phyloP scores from a whole-genome alignment of 306 rosid species.

The Argentina anserina region DNA sequence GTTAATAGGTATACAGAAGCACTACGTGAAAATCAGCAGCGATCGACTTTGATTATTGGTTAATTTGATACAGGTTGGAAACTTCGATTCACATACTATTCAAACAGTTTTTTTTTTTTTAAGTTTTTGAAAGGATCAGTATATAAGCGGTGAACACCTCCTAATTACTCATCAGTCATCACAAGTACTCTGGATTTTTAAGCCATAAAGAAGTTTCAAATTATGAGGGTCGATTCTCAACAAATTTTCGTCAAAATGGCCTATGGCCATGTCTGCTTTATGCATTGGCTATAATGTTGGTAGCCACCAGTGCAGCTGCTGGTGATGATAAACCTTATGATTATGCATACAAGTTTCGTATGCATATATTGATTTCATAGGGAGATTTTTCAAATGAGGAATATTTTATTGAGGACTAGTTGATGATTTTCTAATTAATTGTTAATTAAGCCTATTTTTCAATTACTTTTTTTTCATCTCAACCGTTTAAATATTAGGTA shows the following conservation, averaged over 20 bases:
- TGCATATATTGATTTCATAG: no score
- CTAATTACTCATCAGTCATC: not conserved
- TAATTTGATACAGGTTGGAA: constrained; percentile 8
- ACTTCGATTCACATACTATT: not conserved
- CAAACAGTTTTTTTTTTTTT: not conserved
- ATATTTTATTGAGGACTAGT: no score
- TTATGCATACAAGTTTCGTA: constrained; percentile 19
- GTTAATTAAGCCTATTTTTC: no score
- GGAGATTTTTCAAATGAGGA: no score
- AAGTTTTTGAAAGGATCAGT: constrained; percentile 3
- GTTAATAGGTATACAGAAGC: no score
- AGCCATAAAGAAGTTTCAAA: not conserved
- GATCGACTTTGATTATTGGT: no score
- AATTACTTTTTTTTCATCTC: no score
- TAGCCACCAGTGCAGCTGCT: constrained; percentile 31
- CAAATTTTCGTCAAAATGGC: constrained; percentile 21
- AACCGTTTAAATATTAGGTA: no score
- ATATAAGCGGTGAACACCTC: constrained; percentile 17
- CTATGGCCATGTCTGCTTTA: constrained; percentile 19
- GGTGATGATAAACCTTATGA: constrained; percentile 11
- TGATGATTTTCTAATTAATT: no score
- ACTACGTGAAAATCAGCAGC: no score
- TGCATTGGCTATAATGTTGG: constrained; percentile 27
- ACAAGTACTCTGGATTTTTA: not conserved
- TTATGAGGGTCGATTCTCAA: not conserved